A percentile compares a stretch with the other conserved stretches of the same genome.
Conservation (phyloP, 2,329 filamentous ascomycete species). For the Lecanicillium sp. region DNA sequence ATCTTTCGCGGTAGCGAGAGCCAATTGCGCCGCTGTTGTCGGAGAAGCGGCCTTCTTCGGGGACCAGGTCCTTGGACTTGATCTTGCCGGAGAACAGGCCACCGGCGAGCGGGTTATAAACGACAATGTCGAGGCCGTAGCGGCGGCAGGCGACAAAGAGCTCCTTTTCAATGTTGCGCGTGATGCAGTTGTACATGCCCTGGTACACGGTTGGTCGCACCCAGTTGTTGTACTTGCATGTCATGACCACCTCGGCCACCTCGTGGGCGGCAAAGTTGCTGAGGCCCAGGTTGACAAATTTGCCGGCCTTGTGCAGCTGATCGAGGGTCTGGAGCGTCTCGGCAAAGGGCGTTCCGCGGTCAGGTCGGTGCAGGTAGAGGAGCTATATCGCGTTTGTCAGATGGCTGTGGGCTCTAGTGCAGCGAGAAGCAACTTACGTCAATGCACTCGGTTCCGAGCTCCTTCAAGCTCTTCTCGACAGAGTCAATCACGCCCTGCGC, state of each 20-base stretch:
- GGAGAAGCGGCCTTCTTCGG: slow-evolving; percentile 62
- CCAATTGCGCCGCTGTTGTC: slow-evolving; percentile 44
- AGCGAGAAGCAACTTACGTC: slow-evolving; percentile 48
- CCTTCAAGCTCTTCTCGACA: slow-evolving; percentile 59
- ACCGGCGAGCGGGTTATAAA: slow-evolving; percentile 77
- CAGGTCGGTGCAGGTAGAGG: slow-evolving; percentile 31
- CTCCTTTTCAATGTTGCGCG: slow-evolving; percentile 66
- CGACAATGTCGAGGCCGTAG: slow-evolving; percentile 70
- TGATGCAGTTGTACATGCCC: slow-evolving; percentile 80
- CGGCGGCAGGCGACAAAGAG: slow-evolving; percentile 64
- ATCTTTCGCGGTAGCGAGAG: slow-evolving; percentile 53
- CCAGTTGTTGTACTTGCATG: slow-evolving; percentile 72
- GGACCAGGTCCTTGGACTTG: slow-evolving; percentile 54
- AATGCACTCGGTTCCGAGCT: slow-evolving; percentile 63
- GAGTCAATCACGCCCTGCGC: slow-evolving; percentile 55
- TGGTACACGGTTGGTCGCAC: slow-evolving; percentile 79
- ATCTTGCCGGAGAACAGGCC: slow-evolving; percentile 76
- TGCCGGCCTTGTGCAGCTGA: slow-evolving; percentile 76
- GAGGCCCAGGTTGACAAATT: slow-evolving; percentile 72
- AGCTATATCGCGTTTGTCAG: slow-evolving; percentile 16
- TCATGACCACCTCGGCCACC: slow-evolving; percentile 75
- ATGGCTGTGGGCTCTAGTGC: no score
- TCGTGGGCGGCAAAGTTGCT: slow-evolving; percentile 84
- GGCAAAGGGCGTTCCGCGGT: slow-evolving; percentile 62
- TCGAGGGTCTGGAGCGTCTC: slow-evolving; percentile 73